Evolutionary conservation across 139 green algal genomes (phyloP), one percentile per base, ranked within the genome.

Genomic region (Desmodesmus armatus): DNA sequence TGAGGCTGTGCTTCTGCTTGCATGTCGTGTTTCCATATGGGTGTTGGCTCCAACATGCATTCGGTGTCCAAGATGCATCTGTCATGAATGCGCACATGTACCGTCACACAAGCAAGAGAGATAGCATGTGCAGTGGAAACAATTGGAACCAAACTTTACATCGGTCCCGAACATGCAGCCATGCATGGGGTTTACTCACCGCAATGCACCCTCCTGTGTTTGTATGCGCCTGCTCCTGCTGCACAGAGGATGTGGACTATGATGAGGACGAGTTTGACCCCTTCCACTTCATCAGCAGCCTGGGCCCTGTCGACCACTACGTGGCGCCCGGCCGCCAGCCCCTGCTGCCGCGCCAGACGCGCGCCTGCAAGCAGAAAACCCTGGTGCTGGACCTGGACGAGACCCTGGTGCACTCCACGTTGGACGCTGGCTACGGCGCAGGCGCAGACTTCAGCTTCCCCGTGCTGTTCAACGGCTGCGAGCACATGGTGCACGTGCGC

Each of bases 311-410:
- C 6, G 82, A 81, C 58, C 58, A 60, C 23, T 82, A 58, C n/a
- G 71, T 43, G 19, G 29, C 37, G 23, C 58, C 71, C 37, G 60
- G 43, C 49, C 37, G 66, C n/a, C 66, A 71, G 35, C 80, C 49
- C 31, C 72, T 82, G 58, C 60, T 82, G 55, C 82, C 82, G 29
- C 72, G 82, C 51, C 71, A 73, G n/a, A 82, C 71, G n/a, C 82
- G 82, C 19, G 27, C 40, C 40, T 87, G 82, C 72, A 87, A 82
- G 72, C 82, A 87, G 65, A 98, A 97, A 82, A 95, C 89, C 1
- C 92, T 97, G 65, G 93, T 99, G 63, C 92, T 99, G 44, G 97
- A 99, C 86, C 88, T 99, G 62, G 97, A 99, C 83, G 97, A 99
- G 84, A 99, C 97, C 66, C 90, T 99, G 43, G 97, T 99, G 63